Evolutionary conservation across 495 filamentous ascomycete genomes (phyloP).

Genomic region (Penicillium soppii): DNA sequence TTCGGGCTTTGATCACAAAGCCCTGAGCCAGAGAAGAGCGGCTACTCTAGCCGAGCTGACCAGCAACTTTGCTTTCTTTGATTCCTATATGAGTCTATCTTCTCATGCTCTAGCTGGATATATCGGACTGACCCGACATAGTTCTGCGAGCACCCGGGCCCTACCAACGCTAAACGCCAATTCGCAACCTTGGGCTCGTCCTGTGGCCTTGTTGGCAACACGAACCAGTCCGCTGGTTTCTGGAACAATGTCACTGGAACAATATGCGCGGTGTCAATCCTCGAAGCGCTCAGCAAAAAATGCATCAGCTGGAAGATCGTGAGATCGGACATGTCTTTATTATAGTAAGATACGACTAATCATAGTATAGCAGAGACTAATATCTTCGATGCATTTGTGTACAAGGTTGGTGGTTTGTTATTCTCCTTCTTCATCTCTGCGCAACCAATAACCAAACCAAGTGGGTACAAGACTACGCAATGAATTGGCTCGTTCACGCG

Average conservation of each 20-base stretch:
- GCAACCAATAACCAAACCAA: conserved; percentile 11
- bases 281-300: conserved; percentile 33
- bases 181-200: conserved; percentile 39
- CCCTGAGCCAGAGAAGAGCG: conserved; percentile 38
- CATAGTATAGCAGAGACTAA: conserved; percentile 37
- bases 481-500: conserved; percentile 36
- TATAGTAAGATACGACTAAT: neutral
- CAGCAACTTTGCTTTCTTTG: conserved; percentile 42
- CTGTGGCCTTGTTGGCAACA: conserved; percentile 35
- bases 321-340: neutral
- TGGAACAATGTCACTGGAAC: conserved; percentile 36
- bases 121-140: conserved; percentile 12
- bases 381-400: conserved; percentile 39
- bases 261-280: conserved; percentile 37
- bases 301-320: conserved; percentile 39
- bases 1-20: conserved; percentile 42
- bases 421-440: neutral
- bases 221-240: conserved; percentile 31
- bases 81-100: conserved; percentile 32
- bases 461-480: conserved; percentile 41
- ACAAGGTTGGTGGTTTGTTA: conserved; percentile 24
- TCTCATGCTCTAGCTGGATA: neutral
- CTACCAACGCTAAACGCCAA: conserved; percentile 41
- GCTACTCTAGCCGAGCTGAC: conserved; percentile 34
- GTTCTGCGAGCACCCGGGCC: conserved; percentile 40